Conservation (phyloP, 2,329 filamentous ascomycete genomes). For the Fusarium sp. region DNA sequence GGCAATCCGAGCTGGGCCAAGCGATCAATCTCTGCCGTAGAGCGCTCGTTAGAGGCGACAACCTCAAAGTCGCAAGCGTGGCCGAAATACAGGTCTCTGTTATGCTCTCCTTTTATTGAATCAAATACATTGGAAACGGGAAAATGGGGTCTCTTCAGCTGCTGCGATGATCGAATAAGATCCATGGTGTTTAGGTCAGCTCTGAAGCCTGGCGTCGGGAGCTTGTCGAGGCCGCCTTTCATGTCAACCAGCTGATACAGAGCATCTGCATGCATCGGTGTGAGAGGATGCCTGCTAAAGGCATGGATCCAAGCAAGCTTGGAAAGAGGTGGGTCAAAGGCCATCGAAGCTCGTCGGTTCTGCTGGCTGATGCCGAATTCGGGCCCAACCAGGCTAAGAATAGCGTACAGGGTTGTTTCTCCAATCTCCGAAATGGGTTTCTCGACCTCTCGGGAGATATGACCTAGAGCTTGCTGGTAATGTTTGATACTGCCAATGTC, state of each 20-base stretch:
- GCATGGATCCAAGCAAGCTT: background rate
- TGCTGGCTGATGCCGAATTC: background rate
- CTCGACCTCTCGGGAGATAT: background rate
- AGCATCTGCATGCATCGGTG: background rate
- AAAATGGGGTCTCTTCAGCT: background rate
- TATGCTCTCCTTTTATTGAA: background rate
- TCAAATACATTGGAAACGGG: background rate
- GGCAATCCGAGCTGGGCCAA: background rate
- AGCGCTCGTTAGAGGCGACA: background rate
- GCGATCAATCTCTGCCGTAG: background rate
- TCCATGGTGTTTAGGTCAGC: background rate
- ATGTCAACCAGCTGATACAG: background rate
- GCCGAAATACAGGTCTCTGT: background rate
- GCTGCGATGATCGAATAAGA: background rate
- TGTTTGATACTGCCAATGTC: background rate
- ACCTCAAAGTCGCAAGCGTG: background rate
- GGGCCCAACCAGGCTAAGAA: background rate
- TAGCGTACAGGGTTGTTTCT: background rate
- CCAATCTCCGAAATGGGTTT: background rate
- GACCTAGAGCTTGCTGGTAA: background rate
- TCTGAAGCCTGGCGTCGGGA: background rate
- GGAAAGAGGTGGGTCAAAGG: background rate
- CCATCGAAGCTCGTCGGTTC: background rate
- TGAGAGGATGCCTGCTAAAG: background rate
- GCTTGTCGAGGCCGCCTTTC: background rate